phyloP scores from a whole-genome alignment of 345 rosid species.

The Anacardium occidentale region DNA sequence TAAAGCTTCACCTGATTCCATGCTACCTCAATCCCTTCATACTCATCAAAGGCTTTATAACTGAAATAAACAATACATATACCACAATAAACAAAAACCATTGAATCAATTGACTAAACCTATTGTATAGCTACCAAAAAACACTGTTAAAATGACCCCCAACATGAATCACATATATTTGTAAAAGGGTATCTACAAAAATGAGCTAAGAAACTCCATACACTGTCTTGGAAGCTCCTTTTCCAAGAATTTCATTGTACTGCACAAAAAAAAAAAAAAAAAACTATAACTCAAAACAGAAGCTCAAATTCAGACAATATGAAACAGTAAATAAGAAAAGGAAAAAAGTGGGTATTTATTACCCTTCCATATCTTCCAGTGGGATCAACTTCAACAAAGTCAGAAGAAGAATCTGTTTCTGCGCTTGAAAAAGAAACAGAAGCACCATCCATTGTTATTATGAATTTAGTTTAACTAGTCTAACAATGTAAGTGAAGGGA shows the following conservation, averaged over 20 bases:
- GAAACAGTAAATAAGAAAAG: background rate
- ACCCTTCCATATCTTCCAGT: conserved; percentile 99
- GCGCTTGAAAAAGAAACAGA: conserved; percentile 12
- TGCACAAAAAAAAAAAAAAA: conserved; percentile 32
- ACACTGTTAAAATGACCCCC: background rate
- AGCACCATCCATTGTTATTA: conserved; percentile 31
- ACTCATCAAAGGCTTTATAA: conserved; percentile 87
- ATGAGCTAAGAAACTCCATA: conserved; percentile 36
- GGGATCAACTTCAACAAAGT: conserved; percentile 91
- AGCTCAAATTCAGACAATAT: conserved; percentile 9
- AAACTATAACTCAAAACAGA: conserved; percentile 9
- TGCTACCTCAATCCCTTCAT: conserved; percentile 91
- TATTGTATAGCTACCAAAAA: background rate
- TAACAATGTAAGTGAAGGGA: background rate
- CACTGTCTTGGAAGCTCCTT: conserved; percentile 97
- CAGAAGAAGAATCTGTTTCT: conserved; percentile 47
- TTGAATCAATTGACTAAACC: background rate
- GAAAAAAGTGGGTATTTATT: background rate
- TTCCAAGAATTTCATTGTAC: conserved; percentile 95
- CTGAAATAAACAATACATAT: conserved; percentile 34
- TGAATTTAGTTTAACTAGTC: background rate
- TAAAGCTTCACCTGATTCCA: conserved; percentile 98
- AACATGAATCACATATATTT: background rate
- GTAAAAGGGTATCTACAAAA: background rate
- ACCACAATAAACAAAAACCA: background rate